Percentiles rank a stretch among this genome's conserved stretches.
These are phyloP conservation scores for Neoboletus subvelutipes DNA, from an alignment of 768 basidiomycete genomes.

Conservation along the genomic window DNA sequence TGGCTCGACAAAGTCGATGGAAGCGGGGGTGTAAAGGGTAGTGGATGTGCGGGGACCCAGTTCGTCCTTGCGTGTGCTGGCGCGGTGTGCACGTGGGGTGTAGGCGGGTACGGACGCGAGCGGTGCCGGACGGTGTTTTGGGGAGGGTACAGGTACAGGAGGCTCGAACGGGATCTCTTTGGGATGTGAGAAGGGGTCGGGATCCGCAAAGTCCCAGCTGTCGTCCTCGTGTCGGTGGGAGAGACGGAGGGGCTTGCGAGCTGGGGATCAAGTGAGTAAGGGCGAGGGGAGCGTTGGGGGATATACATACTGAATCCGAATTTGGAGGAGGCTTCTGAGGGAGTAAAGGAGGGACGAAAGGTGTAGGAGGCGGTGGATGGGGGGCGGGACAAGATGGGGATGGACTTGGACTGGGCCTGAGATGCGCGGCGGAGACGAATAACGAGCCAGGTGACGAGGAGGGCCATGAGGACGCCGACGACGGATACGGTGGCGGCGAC, in stretches of 20 bases:
- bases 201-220: constrained; percentile 34
- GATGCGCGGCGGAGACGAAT: constrained; percentile 6
- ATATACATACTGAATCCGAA: constrained; percentile 27
- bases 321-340: constrained; percentile 28
- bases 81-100: constrained; percentile 10
- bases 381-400: constrained; percentile 6
- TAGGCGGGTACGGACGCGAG: constrained; percentile 1
- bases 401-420: not conserved
- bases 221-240: constrained; percentile 15
- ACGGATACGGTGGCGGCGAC: constrained; percentile 23
- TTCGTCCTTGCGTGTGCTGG: constrained; percentile 27
- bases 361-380: constrained; percentile 9
- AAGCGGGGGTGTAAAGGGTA: constrained; percentile 4
- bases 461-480: constrained; percentile 11
- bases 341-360: constrained; percentile 23
- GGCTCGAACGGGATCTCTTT: constrained; percentile 4
- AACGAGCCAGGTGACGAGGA: not conserved
- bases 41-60: constrained; percentile 14
- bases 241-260: constrained; percentile 27
- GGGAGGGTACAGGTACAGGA: not conserved
- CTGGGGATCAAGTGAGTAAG: constrained; percentile 1
- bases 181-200: constrained; percentile 17
- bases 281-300: not conserved
- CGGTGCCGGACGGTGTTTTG: constrained; percentile 19
- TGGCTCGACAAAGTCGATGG: constrained; percentile 19